Base-by-base conservation (phyloP, 2,329 filamentous ascomycete species). In the Fusarium sp. region DNA sequence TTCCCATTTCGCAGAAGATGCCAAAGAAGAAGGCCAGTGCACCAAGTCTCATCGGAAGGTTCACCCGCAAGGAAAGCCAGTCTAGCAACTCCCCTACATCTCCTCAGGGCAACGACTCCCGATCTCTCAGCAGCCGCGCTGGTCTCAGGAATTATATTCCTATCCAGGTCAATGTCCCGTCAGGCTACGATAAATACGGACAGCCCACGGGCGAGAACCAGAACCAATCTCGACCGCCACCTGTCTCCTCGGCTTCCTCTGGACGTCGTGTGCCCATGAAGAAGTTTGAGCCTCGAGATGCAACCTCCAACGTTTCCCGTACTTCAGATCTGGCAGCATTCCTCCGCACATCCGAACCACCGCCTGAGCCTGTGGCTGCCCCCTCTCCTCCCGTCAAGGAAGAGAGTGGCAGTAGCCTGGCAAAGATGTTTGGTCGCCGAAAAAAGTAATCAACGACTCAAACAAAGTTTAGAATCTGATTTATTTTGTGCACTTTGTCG, bases 251-350 rank as follows among this genome's bases (percentile, higher is more conserved):
- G 12, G 57, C 70, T 3, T 74, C 81, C 3, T 78, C 77, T 25
- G 77, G 79, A 24, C 83, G 85, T 24, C 83, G 85, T 27, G 82
- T 85, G 13, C 82, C 84, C 2, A 87, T 86, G 84, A 90, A 86
- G 80, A 86, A 80, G 72, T 90, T 86, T 73, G 86, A 88, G 76
- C 84, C 87, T 5, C 83, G 87, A 47, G 87, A 89, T 7, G 80
- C 86, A 5, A 79, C 82, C 38, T 78, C 78, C 9, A 80, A 79
- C n/a, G 78, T 78, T 45, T 92, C 80, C n/a, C 79, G 81, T 47
- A 94, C 91, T 4, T 86, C 87, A 20, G 92, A 94, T 53, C 80
- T 95, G 46, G 92, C 92, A 1, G 88, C 89, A 54, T 95, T 95
- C 77, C 81, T 96, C 32, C 87, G 86, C 56, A 88, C 89, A 73